Evolutionary conservation across 257 asterid species (phyloP), one percentile per base, ranked within the genome.

Genomic region (Solanum neorickii): DNA sequence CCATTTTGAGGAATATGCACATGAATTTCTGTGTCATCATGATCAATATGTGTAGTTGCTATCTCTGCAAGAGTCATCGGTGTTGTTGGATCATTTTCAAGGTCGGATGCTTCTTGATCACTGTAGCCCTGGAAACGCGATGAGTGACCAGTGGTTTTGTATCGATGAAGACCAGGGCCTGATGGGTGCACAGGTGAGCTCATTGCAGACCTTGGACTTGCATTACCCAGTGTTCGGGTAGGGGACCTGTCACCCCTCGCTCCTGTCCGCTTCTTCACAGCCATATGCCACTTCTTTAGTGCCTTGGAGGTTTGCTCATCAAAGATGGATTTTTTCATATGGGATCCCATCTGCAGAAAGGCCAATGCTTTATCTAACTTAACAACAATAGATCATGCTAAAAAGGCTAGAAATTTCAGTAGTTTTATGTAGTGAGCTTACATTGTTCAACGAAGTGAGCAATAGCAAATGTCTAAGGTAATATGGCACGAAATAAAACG

Each of bases 221-320:
- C 92, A 80, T 65, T 93, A 13, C 98, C 98, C 21, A 93, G 60
- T 1, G 94, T 90, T 46, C 92, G 91, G 2, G 95, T 86, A 0
- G 95, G 95, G 27, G 99, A 90, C 87, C 89, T 92, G 13, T 93
- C 94, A 37, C 91, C 92, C 11, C 87, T 89, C 12, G 92, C 94
- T 8, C 85, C 85, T 15, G 89, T 91, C 90, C 91, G 94, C 93
- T 95, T 95, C 93, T 95, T 95, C 87, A 93, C 98, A 2, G 94
- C 98, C 96, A 89, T 91, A 47, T 93, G 99, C 99, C 99, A 97
- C 83, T 94, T 95, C 93, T 93, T 95, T 15, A 97, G 93, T 73
- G 99, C 99, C 86, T 94, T 94, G 4, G 98, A 93, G 4, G 99
- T 97, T 90, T 95, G 99, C 18, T 95, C 99, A 62, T 95, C 99